These are phyloP conservation scores for Amaranthus hypochondriacus DNA, from an alignment of 148 eudicot species.

Conservation along the genomic window DNA sequence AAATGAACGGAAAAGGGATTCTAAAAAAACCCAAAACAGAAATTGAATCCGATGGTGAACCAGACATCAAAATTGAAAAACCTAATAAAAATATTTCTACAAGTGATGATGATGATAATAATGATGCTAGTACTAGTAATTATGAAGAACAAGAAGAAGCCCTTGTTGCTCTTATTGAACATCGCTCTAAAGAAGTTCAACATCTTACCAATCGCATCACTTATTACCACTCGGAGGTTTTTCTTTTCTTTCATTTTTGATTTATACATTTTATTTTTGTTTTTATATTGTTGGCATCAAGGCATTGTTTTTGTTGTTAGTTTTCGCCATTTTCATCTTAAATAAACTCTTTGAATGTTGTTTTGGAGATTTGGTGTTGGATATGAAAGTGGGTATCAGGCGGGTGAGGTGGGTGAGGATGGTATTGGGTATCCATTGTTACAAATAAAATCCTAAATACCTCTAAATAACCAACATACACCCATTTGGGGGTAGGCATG, in stretches of 20 bases:
- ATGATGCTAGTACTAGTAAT: constrained; percentile 11
- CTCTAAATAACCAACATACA: no score
- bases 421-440: no score
- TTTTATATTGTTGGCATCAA: neutral
- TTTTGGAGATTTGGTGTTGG: neutral
- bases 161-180: constrained; percentile 66
- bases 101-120: neutral
- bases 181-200: constrained; percentile 73
- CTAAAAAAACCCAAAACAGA: constrained; percentile 28
- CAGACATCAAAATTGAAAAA: neutral
- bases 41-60: constrained; percentile 4
- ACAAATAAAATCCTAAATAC: no score
- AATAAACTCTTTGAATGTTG: no score
- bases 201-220: constrained; percentile 56
- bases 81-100: neutral
- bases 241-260: neutral
- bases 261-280: neutral
- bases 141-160: constrained; percentile 63
- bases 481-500: no score
- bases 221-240: constrained; percentile 66
- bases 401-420: neutral
- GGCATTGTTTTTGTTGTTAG: neutral
- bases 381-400: neutral
- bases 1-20: constrained; percentile 21
- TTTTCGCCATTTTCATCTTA: neutral